Percentiles rank a stretch among this genome's conserved stretches.
These are phyloP conservation scores for Eucalyptus shirleyi DNA, from an alignment of 345 rosid species.

Conservation along the genomic window DNA sequence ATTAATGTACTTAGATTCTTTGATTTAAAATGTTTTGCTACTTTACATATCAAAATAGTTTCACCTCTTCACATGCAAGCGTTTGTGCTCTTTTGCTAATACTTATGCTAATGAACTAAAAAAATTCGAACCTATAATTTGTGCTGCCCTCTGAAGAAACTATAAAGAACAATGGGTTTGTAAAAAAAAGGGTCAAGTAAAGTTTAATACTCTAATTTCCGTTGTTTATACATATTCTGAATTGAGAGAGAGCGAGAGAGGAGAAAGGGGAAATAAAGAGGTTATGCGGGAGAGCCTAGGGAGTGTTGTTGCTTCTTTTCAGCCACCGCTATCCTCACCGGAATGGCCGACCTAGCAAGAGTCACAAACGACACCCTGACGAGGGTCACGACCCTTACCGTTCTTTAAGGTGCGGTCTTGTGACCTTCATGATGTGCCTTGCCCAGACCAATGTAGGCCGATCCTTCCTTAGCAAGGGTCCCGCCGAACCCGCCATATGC, in stretches of 20 bases:
- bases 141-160: background rate
- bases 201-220: background rate
- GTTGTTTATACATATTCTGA: background rate
- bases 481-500: rapidly evolving
- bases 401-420: background rate
- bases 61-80: background rate
- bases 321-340: background rate
- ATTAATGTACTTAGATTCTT: background rate
- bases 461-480: background rate
- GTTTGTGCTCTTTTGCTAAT: background rate
- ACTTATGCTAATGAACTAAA: background rate
- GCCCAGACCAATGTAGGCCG: background rate
- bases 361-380: background rate
- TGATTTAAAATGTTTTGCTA: background rate
- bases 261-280: background rate
- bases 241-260: background rate
- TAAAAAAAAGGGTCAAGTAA: background rate
- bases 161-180: background rate
- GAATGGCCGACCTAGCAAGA: background rate
- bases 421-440: background rate
- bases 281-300: background rate
- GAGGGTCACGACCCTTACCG: background rate
- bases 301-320: background rate
- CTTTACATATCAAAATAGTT: background rate
- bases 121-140: background rate